phyloP scores from a whole-genome alignment of 1,284 basidiomycete species.

The Gymnopus androsaceus region DNA sequence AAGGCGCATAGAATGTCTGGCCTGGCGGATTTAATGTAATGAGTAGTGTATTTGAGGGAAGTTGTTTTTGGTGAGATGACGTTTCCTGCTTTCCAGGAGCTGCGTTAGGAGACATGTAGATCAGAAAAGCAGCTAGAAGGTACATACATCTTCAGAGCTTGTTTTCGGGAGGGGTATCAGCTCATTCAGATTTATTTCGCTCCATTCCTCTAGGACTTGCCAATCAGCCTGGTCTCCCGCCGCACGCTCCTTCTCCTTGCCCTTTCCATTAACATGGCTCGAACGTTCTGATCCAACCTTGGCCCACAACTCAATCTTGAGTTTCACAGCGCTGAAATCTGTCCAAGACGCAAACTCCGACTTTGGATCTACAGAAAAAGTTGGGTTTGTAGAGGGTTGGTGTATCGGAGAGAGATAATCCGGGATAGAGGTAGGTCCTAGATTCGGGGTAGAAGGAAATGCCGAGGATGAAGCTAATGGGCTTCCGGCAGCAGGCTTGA shows the following conservation, averaged over 20 bases:
- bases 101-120: conserved; percentile 17
- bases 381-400: conserved; percentile 74
- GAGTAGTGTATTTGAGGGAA: conserved; percentile 76
- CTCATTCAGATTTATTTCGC: conserved; percentile 61
- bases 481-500: conserved; percentile 13
- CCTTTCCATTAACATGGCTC: conserved; percentile 43
- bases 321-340: conserved; percentile 47
- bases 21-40: conserved; percentile 63
- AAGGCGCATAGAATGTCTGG: conserved; percentile 51
- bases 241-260: conserved; percentile 28
- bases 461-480: neutral
- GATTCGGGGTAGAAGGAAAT: neutral
- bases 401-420: conserved; percentile 74
- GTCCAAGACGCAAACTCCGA: conserved; percentile 51
- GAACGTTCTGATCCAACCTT: conserved; percentile 30
- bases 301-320: conserved; percentile 64
- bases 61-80: conserved; percentile 42
- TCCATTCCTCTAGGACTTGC: conserved; percentile 71
- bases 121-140: neutral
- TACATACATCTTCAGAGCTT: conserved; percentile 1
- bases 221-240: conserved; percentile 42
- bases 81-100: conserved; percentile 39
- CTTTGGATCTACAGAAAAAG: conserved; percentile 58
- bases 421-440: conserved; percentile 33
- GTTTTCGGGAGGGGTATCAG: conserved; percentile 50